Conservation (phyloP, 2,329 filamentous ascomycete species). For the Leptographium lundbergii region DNA sequence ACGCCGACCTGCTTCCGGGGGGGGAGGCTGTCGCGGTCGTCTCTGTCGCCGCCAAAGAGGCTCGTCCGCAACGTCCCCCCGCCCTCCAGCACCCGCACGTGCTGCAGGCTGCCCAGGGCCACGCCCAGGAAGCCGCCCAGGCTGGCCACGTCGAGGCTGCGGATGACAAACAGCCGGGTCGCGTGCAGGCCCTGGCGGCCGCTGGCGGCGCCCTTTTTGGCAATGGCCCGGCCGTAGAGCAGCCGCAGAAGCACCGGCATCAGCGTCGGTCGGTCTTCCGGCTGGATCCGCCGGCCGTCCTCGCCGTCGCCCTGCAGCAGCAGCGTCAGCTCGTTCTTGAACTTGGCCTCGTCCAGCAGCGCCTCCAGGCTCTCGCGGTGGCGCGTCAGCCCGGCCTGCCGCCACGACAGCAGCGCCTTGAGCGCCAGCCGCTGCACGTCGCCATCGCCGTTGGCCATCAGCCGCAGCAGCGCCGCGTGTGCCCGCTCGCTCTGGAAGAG, state of each 20-base stretch:
- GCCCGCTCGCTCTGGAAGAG: conserved; percentile 69
- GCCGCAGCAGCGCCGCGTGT: conserved; percentile 57
- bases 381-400: conserved; percentile 57
- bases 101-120: conserved; percentile 57
- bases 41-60: conserved; percentile 25
- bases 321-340: conserved; percentile 86
- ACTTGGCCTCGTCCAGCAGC: conserved; percentile 78
- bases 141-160: conserved; percentile 61
- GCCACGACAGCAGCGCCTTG: conserved; percentile 82
- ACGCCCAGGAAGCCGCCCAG: conserved; percentile 75
- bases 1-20: conserved; percentile 79
- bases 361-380: conserved; percentile 82
- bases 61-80: conserved; percentile 32
- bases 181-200: conserved; percentile 72
- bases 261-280: conserved; percentile 57
- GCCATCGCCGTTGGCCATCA: conserved; percentile 77
- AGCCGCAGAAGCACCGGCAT: conserved; percentile 81
- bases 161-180: conserved; percentile 67
- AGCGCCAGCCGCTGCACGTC: conserved; percentile 80
- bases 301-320: conserved; percentile 47
- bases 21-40: conserved; percentile 24
- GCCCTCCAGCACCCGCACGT: conserved; percentile 42
- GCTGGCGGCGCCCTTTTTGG: conserved; percentile 62
- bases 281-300: conserved; percentile 39
- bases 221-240: conserved; percentile 80